Conservation (phyloP, 352 stramenopile species). For the Globisporangium parvum region DNA sequence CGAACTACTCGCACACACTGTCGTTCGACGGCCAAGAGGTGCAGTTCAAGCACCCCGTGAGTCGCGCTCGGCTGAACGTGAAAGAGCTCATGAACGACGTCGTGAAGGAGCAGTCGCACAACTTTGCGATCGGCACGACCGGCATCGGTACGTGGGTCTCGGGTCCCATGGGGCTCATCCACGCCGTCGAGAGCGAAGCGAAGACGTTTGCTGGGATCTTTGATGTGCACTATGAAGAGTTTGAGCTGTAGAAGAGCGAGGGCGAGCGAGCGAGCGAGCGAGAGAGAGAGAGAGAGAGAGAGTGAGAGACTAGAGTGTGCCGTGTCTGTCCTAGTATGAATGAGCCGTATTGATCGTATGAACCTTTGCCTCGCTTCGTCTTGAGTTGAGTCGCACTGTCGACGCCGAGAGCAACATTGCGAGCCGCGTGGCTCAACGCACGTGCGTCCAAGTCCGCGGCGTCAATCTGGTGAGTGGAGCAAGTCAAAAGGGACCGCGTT, state of each 20-base stretch:
- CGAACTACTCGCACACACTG: conserved; percentile 70
- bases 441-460: neutral
- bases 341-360: too few species aligned
- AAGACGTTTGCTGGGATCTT: conserved; percentile 80
- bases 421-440: neutral
- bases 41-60: conserved; percentile 70
- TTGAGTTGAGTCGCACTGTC: too few species aligned
- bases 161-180: conserved; percentile 76
- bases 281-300: too few species aligned
- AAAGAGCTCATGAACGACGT: conserved; percentile 73
- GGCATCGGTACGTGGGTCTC: conserved; percentile 81
- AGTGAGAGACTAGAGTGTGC: too few species aligned
- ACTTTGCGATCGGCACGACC: conserved; percentile 75
- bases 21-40: conserved; percentile 75
- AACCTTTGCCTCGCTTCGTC: too few species aligned
- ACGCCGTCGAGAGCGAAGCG: conserved; percentile 65
- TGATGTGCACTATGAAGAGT: conserved; percentile 86
- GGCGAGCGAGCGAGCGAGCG: too few species aligned
- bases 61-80: conserved; percentile 60
- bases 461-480: too few species aligned
- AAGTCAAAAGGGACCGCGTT: too few species aligned
- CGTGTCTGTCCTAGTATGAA: too few species aligned
- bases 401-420: too few species aligned
- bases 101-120: conserved; percentile 82
- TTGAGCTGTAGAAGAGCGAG: conserved; percentile 71